Percentiles rank a stretch among this genome's conserved stretches.
Evolutionary conservation across 2,329 filamentous ascomycete genomes (phyloP).

Genomic region (Colletotrichum filicis): DNA sequence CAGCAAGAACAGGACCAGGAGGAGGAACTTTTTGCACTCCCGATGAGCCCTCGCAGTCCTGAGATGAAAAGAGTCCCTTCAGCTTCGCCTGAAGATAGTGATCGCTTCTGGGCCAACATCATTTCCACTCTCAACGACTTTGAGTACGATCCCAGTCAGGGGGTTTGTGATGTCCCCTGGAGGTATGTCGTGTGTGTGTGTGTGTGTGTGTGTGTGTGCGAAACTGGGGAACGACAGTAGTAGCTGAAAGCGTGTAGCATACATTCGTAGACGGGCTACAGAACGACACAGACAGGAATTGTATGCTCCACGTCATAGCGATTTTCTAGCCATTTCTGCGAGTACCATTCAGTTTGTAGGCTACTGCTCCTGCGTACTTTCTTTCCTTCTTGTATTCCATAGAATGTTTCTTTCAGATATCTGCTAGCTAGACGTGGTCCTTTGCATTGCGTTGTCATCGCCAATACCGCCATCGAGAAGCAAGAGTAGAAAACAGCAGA

Average conservation of each 20-base stretch:
- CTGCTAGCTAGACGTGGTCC: neutral
- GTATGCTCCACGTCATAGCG: neutral
- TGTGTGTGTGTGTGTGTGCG: neutral
- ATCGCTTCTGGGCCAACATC: neutral
- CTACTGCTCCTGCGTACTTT: neutral
- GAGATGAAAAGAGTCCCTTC: slow-evolving; percentile 90
- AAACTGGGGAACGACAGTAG: neutral
- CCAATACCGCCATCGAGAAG: neutral
- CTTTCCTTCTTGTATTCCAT: neutral
- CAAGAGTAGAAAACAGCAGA: neutral
- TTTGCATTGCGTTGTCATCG: neutral
- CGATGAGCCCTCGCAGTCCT: slow-evolving; percentile 86
- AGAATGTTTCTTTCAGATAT: neutral
- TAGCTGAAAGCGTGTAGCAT: neutral
- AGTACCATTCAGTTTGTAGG: neutral
- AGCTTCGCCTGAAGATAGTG: slow-evolving; percentile 50
- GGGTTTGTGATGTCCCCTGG: neutral
- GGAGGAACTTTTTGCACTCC: slow-evolving; percentile 88
- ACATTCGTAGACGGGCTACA: neutral
- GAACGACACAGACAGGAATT: neutral
- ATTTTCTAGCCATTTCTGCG: neutral
- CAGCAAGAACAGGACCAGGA: slow-evolving; percentile 65
- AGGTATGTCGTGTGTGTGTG: neutral
- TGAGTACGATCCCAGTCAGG: neutral
- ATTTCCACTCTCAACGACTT: neutral